phyloP scores from a whole-genome alignment of 345 rosid species.

The Crucihimalaya himalaica region DNA sequence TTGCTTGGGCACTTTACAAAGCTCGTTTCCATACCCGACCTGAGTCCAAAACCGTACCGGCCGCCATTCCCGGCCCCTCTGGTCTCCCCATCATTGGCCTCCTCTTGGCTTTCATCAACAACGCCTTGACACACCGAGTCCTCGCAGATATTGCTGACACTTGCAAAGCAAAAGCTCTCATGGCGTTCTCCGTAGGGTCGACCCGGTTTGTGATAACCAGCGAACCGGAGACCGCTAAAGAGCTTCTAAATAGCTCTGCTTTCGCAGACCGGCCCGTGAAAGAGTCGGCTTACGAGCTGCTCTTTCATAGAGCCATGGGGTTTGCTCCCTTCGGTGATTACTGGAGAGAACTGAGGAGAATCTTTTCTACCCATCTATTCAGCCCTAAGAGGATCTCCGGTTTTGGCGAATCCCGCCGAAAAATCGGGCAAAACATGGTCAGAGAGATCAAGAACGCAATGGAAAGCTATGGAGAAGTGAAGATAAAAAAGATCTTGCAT shows the following conservation, averaged over 20 bases:
- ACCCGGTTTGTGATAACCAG: conserved; percentile 73
- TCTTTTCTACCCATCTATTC: conserved; percentile 65
- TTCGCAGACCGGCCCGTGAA: conserved; percentile 84
- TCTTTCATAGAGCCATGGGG: conserved; percentile 86
- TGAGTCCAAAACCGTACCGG: background rate
- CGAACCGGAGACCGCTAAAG: conserved; percentile 65
- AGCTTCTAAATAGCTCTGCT: conserved; percentile 70
- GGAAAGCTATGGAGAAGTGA: conserved; percentile 37
- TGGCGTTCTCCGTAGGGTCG: conserved; percentile 78
- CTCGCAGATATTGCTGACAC: conserved; percentile 47
- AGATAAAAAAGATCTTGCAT: conserved; percentile 45
- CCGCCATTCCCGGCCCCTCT: conserved; percentile 65
- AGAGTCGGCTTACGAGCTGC: conserved; percentile 81
- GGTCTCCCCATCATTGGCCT: conserved; percentile 67
- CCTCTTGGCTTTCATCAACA: conserved; percentile 46
- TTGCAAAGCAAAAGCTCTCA: conserved; percentile 48
- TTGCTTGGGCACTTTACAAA: conserved; percentile 61
- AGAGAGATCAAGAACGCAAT: conserved; percentile 36
- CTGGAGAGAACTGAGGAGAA: conserved; percentile 81
- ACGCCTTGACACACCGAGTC: conserved; percentile 54
- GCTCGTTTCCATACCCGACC: conserved; percentile 27
- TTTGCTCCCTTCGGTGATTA: conserved; percentile 81
- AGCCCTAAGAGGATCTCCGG: conserved; percentile 49
- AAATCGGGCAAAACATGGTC: conserved; percentile 44
- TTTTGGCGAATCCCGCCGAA: conserved; percentile 40